Conservation (phyloP, 768 basidiomycete species). For the Wakefieldia striispora region DNA sequence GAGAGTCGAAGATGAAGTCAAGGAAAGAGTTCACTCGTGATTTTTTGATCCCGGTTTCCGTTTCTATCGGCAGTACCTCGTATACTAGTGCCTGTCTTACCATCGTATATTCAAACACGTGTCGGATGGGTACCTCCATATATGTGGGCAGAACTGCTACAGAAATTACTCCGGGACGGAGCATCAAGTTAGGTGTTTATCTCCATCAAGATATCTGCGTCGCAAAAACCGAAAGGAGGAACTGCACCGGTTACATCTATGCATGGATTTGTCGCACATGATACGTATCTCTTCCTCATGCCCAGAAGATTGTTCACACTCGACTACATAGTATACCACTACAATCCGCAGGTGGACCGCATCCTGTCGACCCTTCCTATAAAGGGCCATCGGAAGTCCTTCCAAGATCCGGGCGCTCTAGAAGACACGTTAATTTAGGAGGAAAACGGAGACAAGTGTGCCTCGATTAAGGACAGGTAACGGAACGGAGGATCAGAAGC, state of each 20-base stretch:
- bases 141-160: no score
- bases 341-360: slow-evolving; percentile 65
- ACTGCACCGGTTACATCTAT: not conserved
- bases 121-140: no score
- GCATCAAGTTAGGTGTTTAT: not conserved
- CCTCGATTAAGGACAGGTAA: slow-evolving; percentile 56
- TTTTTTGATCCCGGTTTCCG: not conserved
- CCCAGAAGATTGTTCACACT: slow-evolving; percentile 76
- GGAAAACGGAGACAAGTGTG: slow-evolving; percentile 59
- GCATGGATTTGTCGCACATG: not conserved
- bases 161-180: no score
- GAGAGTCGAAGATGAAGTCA: not conserved
- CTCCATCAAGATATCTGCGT: not conserved
- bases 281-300: slow-evolving; percentile 65
- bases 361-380: slow-evolving; percentile 56
- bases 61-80: not conserved
- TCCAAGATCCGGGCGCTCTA: not conserved
- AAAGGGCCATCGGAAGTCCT: not conserved
- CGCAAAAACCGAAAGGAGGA: not conserved
- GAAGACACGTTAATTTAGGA: slow-evolving; percentile 58
- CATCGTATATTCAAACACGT: not conserved
- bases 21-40: slow-evolving; percentile 18
- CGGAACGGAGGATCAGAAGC: not conserved
- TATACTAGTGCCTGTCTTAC: not conserved
- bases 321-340: slow-evolving; percentile 65